Evolutionary conservation across 2,329 filamentous ascomycete genomes (phyloP).

Genomic region (Ceratocystis albifundus): DNA sequence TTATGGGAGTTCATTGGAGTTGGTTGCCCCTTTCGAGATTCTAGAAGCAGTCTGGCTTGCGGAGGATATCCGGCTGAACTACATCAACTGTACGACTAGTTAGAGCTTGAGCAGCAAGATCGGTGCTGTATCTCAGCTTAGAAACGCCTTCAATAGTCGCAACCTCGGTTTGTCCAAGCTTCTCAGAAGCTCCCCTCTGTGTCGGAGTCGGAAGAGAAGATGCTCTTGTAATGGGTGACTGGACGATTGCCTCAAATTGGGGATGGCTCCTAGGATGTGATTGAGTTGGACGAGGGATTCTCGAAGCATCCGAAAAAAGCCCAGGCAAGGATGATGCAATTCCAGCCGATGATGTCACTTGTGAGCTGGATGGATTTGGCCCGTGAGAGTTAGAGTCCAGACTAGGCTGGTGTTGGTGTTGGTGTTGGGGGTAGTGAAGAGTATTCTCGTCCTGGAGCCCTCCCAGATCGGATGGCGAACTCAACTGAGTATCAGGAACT

Average conservation of each 20-base stretch:
- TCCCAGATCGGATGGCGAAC: neutral
- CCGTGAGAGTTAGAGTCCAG: neutral
- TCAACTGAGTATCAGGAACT: neutral
- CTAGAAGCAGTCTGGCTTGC: neutral
- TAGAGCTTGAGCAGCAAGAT: neutral
- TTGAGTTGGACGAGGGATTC: constrained; percentile 7
- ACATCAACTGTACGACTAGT: neutral
- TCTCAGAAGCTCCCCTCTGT: neutral
- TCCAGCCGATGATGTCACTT: neutral
- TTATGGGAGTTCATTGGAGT: neutral
- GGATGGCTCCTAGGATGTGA: neutral
- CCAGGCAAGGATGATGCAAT: neutral
- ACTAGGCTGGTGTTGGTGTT: neutral
- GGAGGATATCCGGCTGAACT: neutral
- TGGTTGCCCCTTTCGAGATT: neutral
- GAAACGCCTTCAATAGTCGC: neutral
- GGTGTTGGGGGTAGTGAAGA: constrained; percentile 2
- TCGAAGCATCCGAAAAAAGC: constrained; percentile 1
- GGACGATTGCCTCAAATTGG: neutral
- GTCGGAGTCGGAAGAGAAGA: neutral
- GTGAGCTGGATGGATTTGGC: neutral
- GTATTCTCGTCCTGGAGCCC: neutral
- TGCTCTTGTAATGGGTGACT: constrained; percentile 2
- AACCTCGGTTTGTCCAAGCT: neutral
- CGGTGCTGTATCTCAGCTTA: constrained; percentile 5